These are phyloP conservation scores for Pseudogymnoascus destructans DNA, from an alignment of 2,329 filamentous ascomycete genomes.

Conservation along the genomic window DNA sequence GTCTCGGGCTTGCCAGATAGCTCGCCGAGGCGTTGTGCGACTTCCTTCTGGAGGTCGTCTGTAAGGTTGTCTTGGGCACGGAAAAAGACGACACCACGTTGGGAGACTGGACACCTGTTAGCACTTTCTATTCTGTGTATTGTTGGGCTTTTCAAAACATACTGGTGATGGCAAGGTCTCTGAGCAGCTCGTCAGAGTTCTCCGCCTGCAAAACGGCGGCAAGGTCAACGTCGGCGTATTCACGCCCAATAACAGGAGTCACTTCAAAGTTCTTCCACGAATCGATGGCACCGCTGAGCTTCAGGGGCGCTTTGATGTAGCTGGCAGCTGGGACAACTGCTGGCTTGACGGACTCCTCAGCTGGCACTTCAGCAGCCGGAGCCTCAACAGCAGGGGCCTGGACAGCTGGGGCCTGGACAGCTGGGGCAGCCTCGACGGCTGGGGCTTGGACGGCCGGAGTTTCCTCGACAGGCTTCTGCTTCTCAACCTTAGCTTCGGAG, in stretches of 20 bases:
- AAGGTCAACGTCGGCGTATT: constrained; percentile 32
- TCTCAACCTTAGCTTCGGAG: constrained; percentile 9
- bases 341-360: not conserved
- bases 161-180: constrained; percentile 37
- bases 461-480: constrained; percentile 7
- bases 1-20: constrained; percentile 42
- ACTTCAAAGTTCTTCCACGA: constrained; percentile 27
- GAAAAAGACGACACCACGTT: constrained; percentile 59
- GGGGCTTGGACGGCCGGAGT: constrained; percentile 18
- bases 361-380: not conserved
- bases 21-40: constrained; percentile 47
- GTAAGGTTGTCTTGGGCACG: constrained; percentile 47
- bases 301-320: constrained; percentile 21
- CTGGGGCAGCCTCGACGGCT: not conserved
- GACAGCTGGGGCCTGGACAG: not conserved
- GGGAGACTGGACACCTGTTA: constrained; percentile 38
- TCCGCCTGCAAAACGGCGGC: constrained; percentile 34
- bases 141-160: constrained; percentile 11
- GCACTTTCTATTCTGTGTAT: not conserved
- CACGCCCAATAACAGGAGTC: constrained; percentile 34
- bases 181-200: constrained; percentile 34
- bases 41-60: constrained; percentile 51
- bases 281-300: constrained; percentile 21
- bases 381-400: not conserved
- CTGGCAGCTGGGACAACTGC: constrained; percentile 1